Conservation (phyloP, 129 eudicot species). For the Mikania micrantha region DNA sequence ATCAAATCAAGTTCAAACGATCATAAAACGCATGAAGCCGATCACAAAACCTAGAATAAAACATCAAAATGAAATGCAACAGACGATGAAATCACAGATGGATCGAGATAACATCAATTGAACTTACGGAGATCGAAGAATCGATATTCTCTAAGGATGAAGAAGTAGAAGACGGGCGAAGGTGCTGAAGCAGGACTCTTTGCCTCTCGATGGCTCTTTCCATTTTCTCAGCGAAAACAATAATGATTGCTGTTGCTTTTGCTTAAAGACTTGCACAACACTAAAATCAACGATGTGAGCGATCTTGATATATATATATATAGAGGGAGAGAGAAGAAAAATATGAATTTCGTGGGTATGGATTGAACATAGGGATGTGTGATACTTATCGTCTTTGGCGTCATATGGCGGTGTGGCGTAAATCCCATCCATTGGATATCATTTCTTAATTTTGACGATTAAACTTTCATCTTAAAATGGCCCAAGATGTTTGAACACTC, state of each 20-base stretch:
- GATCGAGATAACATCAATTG: background rate
- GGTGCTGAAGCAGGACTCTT: slow-evolving; percentile 68
- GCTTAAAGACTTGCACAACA: slow-evolving; percentile 7
- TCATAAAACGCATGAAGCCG: background rate
- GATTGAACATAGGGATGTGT: slow-evolving; percentile 26
- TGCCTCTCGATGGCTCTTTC: slow-evolving; percentile 89
- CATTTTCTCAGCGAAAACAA: slow-evolving; percentile 34
- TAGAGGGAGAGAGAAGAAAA: background rate
- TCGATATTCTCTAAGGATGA: slow-evolving; percentile 66
- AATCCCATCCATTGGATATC: background rate
- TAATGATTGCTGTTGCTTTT: background rate
- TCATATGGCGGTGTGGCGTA: slow-evolving; percentile 13
- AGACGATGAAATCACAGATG: background rate
- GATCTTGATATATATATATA: background rate
- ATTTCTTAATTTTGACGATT: background rate
- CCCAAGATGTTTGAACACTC: too few species aligned
- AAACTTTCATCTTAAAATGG: too few species aligned
- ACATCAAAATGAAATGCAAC: slow-evolving; percentile 1
- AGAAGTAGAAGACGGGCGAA: slow-evolving; percentile 60
- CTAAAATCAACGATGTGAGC: slow-evolving; percentile 2
- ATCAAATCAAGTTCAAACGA: background rate
- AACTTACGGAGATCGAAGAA: slow-evolving; percentile 61
- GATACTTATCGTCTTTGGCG: slow-evolving; percentile 26
- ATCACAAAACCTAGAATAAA: background rate
- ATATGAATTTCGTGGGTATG: background rate